A percentile compares a stretch with the other conserved stretches of the same genome.
Evolutionary conservation across 108 stramenopile species (phyloP).

Genomic region (Conticribra guillardii): DNA sequence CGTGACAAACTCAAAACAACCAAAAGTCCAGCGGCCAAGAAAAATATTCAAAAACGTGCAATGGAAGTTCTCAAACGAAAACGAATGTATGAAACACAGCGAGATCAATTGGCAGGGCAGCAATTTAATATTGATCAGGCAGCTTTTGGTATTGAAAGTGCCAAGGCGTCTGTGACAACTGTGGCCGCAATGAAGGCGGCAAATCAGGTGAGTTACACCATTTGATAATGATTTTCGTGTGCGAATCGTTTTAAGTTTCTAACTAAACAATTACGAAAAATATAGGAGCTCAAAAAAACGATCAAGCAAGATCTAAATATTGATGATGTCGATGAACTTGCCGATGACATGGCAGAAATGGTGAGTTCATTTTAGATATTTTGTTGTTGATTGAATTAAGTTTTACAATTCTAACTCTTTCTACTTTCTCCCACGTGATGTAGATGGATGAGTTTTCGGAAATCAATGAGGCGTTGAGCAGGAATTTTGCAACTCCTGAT

Average conservation of each 20-base stretch:
- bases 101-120: conserved; percentile 93
- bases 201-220: conserved; percentile 47
- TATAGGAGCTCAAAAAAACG: conserved; percentile 74
- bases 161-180: conserved; percentile 91
- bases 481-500: conserved; percentile 93
- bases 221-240: neutral
- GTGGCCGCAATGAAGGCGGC: conserved; percentile 97
- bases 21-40: conserved; percentile 73
- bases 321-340: conserved; percentile 93
- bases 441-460: conserved; percentile 96
- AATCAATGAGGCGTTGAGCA: conserved; percentile 94
- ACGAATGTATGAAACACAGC: conserved; percentile 96
- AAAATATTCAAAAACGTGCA: conserved; percentile 86
- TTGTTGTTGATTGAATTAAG: no score
- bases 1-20: conserved; percentile 89
- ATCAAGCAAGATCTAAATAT: conserved; percentile 92
- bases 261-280: no score
- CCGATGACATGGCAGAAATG: conserved; percentile 77
- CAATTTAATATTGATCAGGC: conserved; percentile 98
- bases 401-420: no score
- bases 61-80: conserved; percentile 95
- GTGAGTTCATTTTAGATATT: no score
- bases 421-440: no score
- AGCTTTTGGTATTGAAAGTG: conserved; percentile 92
- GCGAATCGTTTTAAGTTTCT: no score